Base-by-base conservation (phyloP, 1,139 yeast genomes). In the Pichia sp. region DNA sequence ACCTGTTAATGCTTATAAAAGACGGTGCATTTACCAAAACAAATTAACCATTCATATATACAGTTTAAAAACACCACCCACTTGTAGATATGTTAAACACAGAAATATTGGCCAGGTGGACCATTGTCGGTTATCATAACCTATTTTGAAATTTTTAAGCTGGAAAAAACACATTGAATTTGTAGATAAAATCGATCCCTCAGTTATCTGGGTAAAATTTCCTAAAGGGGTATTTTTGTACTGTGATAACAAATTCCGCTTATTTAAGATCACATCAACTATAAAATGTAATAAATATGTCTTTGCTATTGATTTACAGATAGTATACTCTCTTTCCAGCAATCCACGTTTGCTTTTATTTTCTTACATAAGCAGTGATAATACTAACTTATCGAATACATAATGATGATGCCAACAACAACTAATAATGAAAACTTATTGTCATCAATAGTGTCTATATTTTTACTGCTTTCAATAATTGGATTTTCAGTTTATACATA, bases 171-270 rank as follows among this genome's bases (percentile, higher is more conserved):
- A n/a, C 5, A 7, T 34, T 18, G 13, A n/a, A 34, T 18, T 9
- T 34, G 19, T n/a, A 11, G 9, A 18, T 10, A 34, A 34, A 34
- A 34, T n/a, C 13, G 16, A 16, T 34, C 5, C 5, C 19, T 18
- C 38, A 11, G 16, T 2, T 36, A 36, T 36, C 41, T 10, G 55
- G 55, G 33, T 42, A 36, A 7, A 7, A 46, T 50, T 48, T 27
- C 55, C 53, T 25, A 42, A 42, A 50, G 28, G 6, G 53, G 55
- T n/a, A 53, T 42, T 50, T 50, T 28, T 50, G 47, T 42, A 49
- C 54, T 39, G 29, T 27, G 54, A 51, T 51, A 51, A 45, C 47
- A 11, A 9, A 36, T 11, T 18, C 2, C 11, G 7, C 25, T 1
- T 1, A 19, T 33, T 19, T 19, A 36, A 19, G 11, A 36, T 19